These are phyloP conservation scores for Aspergillus flavus DNA, from an alignment of 2,329 filamentous ascomycete species.

Conservation along the genomic window DNA sequence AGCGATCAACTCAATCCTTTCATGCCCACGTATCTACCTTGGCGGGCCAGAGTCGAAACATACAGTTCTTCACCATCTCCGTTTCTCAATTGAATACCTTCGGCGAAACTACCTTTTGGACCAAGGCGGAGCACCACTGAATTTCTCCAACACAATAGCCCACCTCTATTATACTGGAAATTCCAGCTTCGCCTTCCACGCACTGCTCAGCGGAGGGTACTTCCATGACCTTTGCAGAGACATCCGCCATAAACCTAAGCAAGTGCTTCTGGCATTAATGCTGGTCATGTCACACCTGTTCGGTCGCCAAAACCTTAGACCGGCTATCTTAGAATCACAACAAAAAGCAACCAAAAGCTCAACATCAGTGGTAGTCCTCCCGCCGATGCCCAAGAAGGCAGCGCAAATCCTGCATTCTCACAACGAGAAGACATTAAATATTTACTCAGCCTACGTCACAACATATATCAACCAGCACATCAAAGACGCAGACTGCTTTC, in stretches of 20 bases:
- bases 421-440: slow-evolving; percentile 65
- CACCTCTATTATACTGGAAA: slow-evolving; percentile 79
- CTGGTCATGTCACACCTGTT: slow-evolving; percentile 73
- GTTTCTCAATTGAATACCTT: slow-evolving; percentile 81
- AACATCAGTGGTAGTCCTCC: slow-evolving; percentile 67
- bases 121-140: slow-evolving; percentile 63
- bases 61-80: slow-evolving; percentile 72
- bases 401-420: slow-evolving; percentile 60
- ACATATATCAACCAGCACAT: slow-evolving; percentile 70
- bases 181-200: slow-evolving; percentile 74
- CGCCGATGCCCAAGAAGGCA: slow-evolving; percentile 61
- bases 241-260: slow-evolving; percentile 54
- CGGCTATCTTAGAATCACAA: slow-evolving; percentile 43
- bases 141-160: slow-evolving; percentile 70
- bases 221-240: slow-evolving; percentile 66
- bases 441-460: slow-evolving; percentile 69
- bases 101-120: slow-evolving; percentile 69
- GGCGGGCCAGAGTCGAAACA: slow-evolving; percentile 69
- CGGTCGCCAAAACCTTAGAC: slow-evolving; percentile 53
- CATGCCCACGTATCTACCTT: slow-evolving; percentile 70
- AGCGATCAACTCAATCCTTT: slow-evolving; percentile 62
- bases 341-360: slow-evolving; percentile 57
- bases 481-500: slow-evolving; percentile 50
- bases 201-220: slow-evolving; percentile 70
- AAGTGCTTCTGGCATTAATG: slow-evolving; percentile 62